Evolutionary conservation across 2,329 filamentous ascomycete species (phyloP).

Genomic region (Penicillium vulpinum): DNA sequence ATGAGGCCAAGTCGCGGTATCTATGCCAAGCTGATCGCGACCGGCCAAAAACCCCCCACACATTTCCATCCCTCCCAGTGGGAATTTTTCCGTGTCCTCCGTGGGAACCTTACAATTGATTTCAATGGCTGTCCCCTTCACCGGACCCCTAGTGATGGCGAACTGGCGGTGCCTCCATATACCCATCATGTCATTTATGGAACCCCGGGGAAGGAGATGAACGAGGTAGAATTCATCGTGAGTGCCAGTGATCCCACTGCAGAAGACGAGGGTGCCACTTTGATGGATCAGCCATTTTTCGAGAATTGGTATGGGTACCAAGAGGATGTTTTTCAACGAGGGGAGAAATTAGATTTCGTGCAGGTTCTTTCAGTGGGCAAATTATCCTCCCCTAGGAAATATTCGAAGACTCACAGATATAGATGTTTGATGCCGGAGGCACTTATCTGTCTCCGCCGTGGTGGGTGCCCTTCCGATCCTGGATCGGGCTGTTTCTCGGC

Average conservation of each 20-base stretch:
- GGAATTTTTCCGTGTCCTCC: neutral
- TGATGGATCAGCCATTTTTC: neutral
- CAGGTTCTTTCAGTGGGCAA: neutral
- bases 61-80: neutral
- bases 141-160: neutral
- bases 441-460: neutral
- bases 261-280: neutral
- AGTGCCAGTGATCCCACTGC: neutral
- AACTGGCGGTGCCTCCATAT: neutral
- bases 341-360: neutral
- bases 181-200: neutral
- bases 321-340: neutral
- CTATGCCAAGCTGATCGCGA: neutral
- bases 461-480: conserved; percentile 2
- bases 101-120: neutral
- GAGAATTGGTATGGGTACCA: conserved; percentile 1
- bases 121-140: neutral
- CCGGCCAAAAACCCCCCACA: neutral
- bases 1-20: neutral
- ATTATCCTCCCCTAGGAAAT: neutral
- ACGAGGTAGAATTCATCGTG: neutral
- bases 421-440: conserved; percentile 2
- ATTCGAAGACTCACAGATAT: neutral
- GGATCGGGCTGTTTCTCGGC: neutral
- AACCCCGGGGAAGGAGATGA: neutral